Evolutionary conservation across 352 stramenopile genomes (phyloP).

Genomic region (Phytophthora idaei): DNA sequence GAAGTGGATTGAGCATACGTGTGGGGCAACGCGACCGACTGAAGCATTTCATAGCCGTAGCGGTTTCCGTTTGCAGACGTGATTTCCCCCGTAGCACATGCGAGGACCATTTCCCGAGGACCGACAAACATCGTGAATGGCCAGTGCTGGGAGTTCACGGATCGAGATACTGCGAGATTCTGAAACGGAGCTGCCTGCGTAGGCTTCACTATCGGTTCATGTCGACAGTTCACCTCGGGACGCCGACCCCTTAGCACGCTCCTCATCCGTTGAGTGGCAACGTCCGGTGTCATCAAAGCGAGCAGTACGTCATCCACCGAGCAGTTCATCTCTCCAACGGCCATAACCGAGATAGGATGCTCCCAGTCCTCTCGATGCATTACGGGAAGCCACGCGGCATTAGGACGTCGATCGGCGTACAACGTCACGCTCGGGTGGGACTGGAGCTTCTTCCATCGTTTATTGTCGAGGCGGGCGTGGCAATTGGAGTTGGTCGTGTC

Average conservation of each 20-base stretch:
- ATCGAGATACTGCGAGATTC: conserved; percentile 21
- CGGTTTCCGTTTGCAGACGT: conserved; percentile 11
- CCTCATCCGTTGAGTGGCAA: conserved; percentile 19
- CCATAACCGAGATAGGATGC: conserved; percentile 21
- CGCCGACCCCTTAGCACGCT: conserved; percentile 20
- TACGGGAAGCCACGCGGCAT: conserved; percentile 25
- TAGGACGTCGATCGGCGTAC: conserved; percentile 26
- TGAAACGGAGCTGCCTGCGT: conserved; percentile 12
- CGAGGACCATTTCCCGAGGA: conserved; percentile 26
- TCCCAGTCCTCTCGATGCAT: conserved; percentile 24
- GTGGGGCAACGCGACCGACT: conserved; percentile 17
- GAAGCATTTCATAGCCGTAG: conserved; percentile 29
- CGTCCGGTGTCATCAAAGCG: conserved; percentile 13
- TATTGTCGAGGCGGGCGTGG: conserved; percentile 16
- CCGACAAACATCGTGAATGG: conserved; percentile 25
- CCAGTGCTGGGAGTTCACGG: conserved; percentile 21
- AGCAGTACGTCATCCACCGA: conserved; percentile 30
- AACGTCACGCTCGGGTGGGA: conserved; percentile 20
- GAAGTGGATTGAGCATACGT: conserved; percentile 10
- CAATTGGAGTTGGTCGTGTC: neutral
- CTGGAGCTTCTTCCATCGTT: conserved; percentile 32
- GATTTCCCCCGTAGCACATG: conserved; percentile 16
- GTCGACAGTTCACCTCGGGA: conserved; percentile 15
- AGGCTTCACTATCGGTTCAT: conserved; percentile 11
- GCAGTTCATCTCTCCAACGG: conserved; percentile 20